Evolutionary conservation across 148 eudicot genomes (phyloP).

Genomic region (Arctostaphylos glauca): DNA sequence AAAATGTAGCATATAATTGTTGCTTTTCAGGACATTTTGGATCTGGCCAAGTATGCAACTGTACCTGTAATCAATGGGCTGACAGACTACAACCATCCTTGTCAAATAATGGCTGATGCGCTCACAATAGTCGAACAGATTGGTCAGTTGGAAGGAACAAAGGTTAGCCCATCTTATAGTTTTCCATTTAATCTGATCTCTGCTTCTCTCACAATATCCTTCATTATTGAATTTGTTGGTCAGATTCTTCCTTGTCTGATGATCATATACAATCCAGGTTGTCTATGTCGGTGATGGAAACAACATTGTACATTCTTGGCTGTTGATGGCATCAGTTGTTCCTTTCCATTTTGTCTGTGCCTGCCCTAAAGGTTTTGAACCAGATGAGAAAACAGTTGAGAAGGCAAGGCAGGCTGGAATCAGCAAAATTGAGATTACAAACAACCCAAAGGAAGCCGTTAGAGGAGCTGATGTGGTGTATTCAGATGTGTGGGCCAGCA

Average conservation of each 20-base stretch:
- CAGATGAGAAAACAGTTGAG: constrained; percentile 73
- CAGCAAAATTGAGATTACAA: constrained; percentile 84
- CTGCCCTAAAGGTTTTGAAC: constrained; percentile 93
- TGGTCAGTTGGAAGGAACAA: constrained; percentile 87
- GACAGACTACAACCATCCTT: constrained; percentile 93
- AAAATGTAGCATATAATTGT: constrained; percentile 11
- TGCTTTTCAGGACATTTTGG: constrained; percentile 72
- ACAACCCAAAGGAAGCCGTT: constrained; percentile 90
- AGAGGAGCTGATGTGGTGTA: constrained; percentile 94
- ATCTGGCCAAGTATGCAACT: constrained; percentile 74
- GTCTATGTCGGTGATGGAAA: constrained; percentile 99
- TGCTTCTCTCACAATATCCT: background rate
- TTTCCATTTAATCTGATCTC: background rate
- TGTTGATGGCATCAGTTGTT: constrained; percentile 70
- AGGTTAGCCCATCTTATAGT: constrained; percentile 42
- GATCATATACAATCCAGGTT: constrained; percentile 44
- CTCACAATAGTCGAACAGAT: constrained; percentile 90
- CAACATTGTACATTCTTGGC: constrained; percentile 90
- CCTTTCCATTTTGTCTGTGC: constrained; percentile 97
- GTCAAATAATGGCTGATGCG: constrained; percentile 98
- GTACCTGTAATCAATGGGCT: constrained; percentile 92
- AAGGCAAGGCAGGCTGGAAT: constrained; percentile 73
- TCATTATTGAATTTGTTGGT: background rate
- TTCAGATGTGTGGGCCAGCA: constrained; percentile 99
- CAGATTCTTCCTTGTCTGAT: background rate